Evolutionary conservation across 257 asterid genomes (phyloP).

Genomic region (Scutellaria galericulata): DNA sequence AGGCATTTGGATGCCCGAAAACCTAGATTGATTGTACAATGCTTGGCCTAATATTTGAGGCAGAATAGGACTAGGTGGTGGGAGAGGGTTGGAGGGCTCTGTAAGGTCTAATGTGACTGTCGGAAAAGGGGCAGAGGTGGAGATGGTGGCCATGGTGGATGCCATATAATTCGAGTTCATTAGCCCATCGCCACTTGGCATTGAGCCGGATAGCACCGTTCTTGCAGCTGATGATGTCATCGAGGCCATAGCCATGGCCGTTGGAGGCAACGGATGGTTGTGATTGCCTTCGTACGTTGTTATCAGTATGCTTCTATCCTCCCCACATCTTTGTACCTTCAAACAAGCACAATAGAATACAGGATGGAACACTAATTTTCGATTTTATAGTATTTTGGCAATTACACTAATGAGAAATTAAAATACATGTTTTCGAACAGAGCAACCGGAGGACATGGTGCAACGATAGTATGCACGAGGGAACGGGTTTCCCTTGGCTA

Average conservation of each 20-base stretch:
- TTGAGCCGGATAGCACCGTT: constrained; percentile 81
- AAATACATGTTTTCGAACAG: constrained; percentile 80
- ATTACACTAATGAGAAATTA: background rate
- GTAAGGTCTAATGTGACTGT: constrained; percentile 87
- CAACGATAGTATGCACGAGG: constrained; percentile 93
- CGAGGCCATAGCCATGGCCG: constrained; percentile 88
- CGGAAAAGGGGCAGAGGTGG: constrained; percentile 90
- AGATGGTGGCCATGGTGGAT: constrained; percentile 76
- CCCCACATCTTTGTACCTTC: constrained; percentile 86
- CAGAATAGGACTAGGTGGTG: constrained; percentile 43
- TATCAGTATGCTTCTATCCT: constrained; percentile 61
- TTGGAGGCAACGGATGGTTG: constrained; percentile 85
- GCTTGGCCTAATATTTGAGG: constrained; percentile 76
- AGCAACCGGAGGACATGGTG: constrained; percentile 88
- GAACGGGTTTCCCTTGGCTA: constrained; percentile 90
- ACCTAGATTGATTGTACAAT: constrained; percentile 65
- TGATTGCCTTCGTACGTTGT: constrained; percentile 88
- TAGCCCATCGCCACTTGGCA: constrained; percentile 78
- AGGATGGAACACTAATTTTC: background rate
- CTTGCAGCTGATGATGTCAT: constrained; percentile 81
- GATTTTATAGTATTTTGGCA: too few relatives aligned
- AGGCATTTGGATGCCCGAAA: constrained; percentile 73
- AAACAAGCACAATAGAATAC: background rate
- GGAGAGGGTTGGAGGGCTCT: constrained; percentile 57
- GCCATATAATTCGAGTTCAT: constrained; percentile 68